Conservation (phyloP, 1,284 basidiomycete species). For the Psilocybe mexicana region DNA sequence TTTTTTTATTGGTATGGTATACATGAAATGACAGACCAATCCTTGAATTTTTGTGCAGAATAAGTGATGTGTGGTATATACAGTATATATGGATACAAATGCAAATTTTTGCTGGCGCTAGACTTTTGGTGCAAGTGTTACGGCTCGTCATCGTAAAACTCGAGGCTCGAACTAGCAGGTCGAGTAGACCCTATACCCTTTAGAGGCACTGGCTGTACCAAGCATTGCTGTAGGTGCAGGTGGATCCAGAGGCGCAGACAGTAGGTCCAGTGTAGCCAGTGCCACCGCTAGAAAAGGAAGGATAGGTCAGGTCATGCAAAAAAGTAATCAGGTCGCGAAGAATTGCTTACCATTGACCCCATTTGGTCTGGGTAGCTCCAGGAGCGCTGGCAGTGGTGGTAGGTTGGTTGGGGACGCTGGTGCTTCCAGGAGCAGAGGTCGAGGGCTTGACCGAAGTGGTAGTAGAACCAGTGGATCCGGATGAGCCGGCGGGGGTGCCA, state of each 20-base stretch:
- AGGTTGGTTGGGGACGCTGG: neutral
- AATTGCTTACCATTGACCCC: slow-evolving; percentile 26
- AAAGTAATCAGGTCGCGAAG: neutral
- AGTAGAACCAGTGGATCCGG: slow-evolving; percentile 3
- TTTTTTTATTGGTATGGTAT: too few relatives aligned
- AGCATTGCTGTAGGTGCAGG: slow-evolving; percentile 17
- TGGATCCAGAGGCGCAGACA: slow-evolving; percentile 20
- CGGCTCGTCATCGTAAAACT: too few relatives aligned
- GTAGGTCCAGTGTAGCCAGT: slow-evolving; percentile 23
- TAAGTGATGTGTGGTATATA: too few relatives aligned
- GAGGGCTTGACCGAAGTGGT: neutral
- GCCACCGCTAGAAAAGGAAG: slow-evolving; percentile 15
- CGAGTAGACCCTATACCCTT: neutral
- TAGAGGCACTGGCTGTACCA: slow-evolving; percentile 25
- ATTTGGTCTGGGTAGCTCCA: slow-evolving; percentile 34
- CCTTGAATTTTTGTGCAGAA: too few relatives aligned
- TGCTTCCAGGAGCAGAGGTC: neutral
- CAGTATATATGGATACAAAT: too few relatives aligned
- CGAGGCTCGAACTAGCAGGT: too few relatives aligned
- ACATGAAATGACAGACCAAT: too few relatives aligned
- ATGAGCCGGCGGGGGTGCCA: slow-evolving; percentile 1
- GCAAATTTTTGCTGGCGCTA: too few relatives aligned
- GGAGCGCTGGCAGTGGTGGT: slow-evolving; percentile 36
- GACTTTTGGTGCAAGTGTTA: too few relatives aligned
- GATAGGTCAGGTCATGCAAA: neutral